Conservation (phyloP, 2,329 filamentous ascomycete species). For the Phyllosticta paracitricarpa region DNA sequence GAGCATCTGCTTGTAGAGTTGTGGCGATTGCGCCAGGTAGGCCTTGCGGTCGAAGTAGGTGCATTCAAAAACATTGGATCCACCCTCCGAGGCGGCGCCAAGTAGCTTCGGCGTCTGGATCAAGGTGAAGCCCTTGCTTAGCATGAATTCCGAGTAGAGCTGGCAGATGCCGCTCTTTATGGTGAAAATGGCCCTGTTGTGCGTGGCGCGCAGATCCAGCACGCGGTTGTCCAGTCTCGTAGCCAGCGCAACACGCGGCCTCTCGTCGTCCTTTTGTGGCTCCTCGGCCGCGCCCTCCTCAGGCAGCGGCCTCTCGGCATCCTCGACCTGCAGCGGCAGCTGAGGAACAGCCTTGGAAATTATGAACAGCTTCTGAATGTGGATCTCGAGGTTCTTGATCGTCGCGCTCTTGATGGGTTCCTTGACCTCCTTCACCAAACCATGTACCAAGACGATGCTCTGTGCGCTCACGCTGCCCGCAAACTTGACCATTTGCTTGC, state of each 20-base stretch:
- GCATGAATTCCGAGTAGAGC: constrained; percentile 72
- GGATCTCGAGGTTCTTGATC: constrained; percentile 72
- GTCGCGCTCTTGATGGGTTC: constrained; percentile 83
- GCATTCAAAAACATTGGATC: constrained; percentile 81
- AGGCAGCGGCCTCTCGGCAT: constrained; percentile 42
- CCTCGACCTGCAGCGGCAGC: constrained; percentile 50
- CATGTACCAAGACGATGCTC: constrained; percentile 74
- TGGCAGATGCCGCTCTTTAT: constrained; percentile 56
- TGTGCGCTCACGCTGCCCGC: constrained; percentile 64
- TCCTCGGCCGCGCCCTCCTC: constrained; percentile 37
- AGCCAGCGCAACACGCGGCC: constrained; percentile 67
- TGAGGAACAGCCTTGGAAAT: constrained; percentile 54
- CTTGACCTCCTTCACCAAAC: constrained; percentile 66
- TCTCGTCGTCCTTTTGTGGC: constrained; percentile 41
- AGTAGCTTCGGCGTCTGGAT: constrained; percentile 88
- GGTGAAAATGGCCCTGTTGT: constrained; percentile 79
- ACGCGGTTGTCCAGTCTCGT: constrained; percentile 86
- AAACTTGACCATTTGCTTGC: constrained; percentile 93
- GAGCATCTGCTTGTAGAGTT: constrained; percentile 82
- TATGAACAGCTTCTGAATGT: constrained; percentile 76
- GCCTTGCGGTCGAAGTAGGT: constrained; percentile 82
- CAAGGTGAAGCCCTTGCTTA: constrained; percentile 62
- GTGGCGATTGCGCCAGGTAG: constrained; percentile 69
- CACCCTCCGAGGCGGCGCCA: constrained; percentile 84
- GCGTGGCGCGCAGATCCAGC: constrained; percentile 83